Evolutionary conservation across 441 rosid genomes (phyloP).

Genomic region (Breynia disticha): DNA sequence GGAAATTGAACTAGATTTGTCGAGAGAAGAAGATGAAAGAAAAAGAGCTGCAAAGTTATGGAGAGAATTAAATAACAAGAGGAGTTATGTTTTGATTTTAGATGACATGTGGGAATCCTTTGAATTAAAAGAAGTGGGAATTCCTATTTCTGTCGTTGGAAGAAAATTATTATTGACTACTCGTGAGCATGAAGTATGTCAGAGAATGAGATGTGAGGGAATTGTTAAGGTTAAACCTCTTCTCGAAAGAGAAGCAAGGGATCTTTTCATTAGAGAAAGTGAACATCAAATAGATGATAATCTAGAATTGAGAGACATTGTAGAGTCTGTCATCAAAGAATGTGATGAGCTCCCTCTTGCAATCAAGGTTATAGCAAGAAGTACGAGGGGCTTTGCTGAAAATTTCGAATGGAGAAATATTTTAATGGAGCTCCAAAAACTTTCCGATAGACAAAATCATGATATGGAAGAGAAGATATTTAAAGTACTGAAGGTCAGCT

Average conservation of each 20-base stretch:
- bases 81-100: constrained; percentile 11
- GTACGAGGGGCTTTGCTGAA: background rate
- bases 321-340: background rate
- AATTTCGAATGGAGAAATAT: background rate
- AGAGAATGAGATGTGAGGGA: background rate
- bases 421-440: background rate
- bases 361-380: background rate
- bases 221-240: background rate
- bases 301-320: background rate
- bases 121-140: constrained; percentile 10
- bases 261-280: background rate
- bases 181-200: background rate
- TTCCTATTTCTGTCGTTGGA: background rate
- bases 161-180: background rate
- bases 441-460: background rate
- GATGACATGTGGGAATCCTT: constrained; percentile 13
- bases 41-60: constrained; percentile 5
- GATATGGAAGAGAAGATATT: constrained; percentile 7
- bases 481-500: constrained; percentile 9
- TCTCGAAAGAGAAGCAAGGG: background rate
- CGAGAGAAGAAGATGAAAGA: background rate
- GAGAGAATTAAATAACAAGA: background rate
- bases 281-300: background rate
- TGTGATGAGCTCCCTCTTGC: background rate
- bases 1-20: background rate